These are phyloP conservation scores for Naganishia kalamii DNA, from an alignment of 768 basidiomycete genomes.

Conservation along the genomic window DNA sequence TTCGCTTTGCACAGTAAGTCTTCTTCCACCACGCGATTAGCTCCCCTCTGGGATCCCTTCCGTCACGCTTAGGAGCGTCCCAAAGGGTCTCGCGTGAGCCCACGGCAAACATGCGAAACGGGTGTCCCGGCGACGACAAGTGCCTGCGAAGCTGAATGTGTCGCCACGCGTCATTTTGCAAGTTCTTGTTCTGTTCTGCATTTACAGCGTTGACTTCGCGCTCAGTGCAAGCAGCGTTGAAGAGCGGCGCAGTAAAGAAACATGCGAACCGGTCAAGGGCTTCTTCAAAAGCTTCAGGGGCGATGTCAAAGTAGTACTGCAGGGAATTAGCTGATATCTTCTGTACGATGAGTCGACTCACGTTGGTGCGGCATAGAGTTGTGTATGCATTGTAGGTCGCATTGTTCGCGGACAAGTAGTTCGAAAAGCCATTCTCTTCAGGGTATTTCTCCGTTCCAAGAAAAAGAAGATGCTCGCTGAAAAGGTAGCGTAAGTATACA, in stretches of 20 bases:
- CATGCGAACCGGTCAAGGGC: conserved; percentile 47
- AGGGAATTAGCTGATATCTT: too few relatives aligned
- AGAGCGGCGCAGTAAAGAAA: conserved; percentile 89
- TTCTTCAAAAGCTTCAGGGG: conserved; percentile 48
- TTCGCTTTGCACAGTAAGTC: conserved; percentile 48
- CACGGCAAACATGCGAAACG: conserved; percentile 86
- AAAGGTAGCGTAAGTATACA: too few relatives aligned
- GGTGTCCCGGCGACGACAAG: conserved; percentile 68
- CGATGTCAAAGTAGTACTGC: conserved; percentile 71
- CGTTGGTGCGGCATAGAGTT: conserved; percentile 80
- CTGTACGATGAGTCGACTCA: too few relatives aligned
- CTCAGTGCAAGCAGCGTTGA: conserved; percentile 50
- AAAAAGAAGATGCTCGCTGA: conserved; percentile 78
- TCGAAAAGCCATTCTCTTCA: conserved; percentile 86
- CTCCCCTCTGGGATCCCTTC: conserved; percentile 47
- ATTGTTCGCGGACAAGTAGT: conserved; percentile 55
- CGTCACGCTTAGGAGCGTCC: conserved; percentile 44
- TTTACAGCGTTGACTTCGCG: conserved; percentile 69
- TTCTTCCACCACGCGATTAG: conserved; percentile 50
- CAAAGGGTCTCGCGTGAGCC: conserved; percentile 56
- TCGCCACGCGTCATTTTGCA: conserved; percentile 66
- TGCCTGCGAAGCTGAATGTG: conserved; percentile 89
- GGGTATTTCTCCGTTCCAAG: conserved; percentile 54
- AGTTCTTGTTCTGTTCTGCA: conserved; percentile 89
- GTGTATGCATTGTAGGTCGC: conserved; percentile 84